A percentile compares a stretch with the other conserved stretches of the same genome.
These are phyloP conservation scores for Candida saitoana DNA, from an alignment of 805 yeast species.

Conservation along the genomic window DNA sequence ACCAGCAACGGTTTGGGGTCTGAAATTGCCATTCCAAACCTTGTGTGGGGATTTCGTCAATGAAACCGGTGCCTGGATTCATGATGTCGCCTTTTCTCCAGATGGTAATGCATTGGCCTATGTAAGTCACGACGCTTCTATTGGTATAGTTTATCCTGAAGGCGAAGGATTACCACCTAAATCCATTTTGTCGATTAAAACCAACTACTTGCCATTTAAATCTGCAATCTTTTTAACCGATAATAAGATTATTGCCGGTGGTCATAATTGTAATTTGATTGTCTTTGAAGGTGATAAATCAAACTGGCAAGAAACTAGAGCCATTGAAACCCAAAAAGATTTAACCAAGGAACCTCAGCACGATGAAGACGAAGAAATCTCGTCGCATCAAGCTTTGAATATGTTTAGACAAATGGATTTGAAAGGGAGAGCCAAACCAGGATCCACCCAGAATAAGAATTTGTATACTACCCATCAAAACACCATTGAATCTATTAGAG, in stretches of 20 bases:
- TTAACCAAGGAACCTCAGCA: conserved; percentile 36
- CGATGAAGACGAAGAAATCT: conserved; percentile 50
- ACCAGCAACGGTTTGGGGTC: conserved; percentile 84
- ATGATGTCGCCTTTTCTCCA: conserved; percentile 83
- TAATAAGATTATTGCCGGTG: conserved; percentile 74
- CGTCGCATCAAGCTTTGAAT: conserved; percentile 76
- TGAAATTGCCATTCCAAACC: conserved; percentile 90
- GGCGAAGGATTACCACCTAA: conserved; percentile 63
- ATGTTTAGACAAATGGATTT: conserved; percentile 95
- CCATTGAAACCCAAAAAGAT: conserved; percentile 49
- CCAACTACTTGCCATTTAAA: conserved; percentile 75
- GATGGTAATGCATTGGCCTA: conserved; percentile 73
- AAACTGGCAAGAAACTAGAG: conserved; percentile 59
- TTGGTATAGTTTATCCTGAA: conserved; percentile 73
- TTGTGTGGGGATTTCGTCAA: conserved; percentile 73
- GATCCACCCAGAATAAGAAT: conserved; percentile 22
- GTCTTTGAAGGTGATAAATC: conserved; percentile 67
- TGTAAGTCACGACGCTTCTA: conserved; percentile 82
- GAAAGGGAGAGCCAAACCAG: conserved; percentile 68
- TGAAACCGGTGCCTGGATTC: conserved; percentile 84
- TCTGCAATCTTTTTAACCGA: conserved; percentile 68
- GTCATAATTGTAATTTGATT: conserved; percentile 88
- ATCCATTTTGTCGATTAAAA: conserved; percentile 54
- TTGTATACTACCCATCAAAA: conserved; percentile 86
- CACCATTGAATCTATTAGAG: conserved; percentile 67